A percentile compares a stretch with the other conserved stretches of the same genome.
Evolutionary conservation across 371 early-diverging fungal genomes (phyloP).

Genomic region (Actinomortierella ambigua): DNA sequence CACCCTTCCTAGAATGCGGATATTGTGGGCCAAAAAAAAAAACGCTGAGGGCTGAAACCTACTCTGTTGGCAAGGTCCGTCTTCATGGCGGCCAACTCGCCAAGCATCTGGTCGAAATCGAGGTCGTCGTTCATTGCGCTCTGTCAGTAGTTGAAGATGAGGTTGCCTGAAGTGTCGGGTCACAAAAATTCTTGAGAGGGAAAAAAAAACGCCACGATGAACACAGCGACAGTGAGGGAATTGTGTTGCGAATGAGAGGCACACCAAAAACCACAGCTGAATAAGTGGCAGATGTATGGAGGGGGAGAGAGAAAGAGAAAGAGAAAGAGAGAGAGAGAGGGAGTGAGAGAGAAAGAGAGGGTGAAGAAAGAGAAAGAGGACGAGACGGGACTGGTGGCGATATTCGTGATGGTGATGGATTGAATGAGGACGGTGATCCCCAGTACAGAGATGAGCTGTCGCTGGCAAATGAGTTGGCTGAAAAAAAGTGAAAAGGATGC

Average conservation of each 20-base stretch:
- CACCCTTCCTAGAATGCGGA: too few species aligned
- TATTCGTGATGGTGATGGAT: too few species aligned
- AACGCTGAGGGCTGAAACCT: slow-evolving; percentile 4
- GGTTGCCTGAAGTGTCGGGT: background rate
- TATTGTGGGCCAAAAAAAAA: too few species aligned
- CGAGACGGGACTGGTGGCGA: too few species aligned
- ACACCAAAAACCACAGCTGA: too few species aligned
- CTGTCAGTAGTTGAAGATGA: slow-evolving; percentile 12
- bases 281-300: background rate
- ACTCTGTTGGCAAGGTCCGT: slow-evolving; percentile 46
- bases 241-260: background rate
- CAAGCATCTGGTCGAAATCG: slow-evolving; percentile 48
- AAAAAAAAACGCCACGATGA: too few species aligned
- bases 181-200: background rate
- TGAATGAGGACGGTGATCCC: too few species aligned
- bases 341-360: background rate
- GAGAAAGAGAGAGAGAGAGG: background rate
- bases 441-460: background rate
- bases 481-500: too few species aligned
- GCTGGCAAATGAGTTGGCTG: background rate
- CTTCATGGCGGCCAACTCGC: slow-evolving; percentile 44
- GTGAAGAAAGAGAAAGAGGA: background rate
- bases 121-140: slow-evolving; percentile 24
- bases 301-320: background rate
- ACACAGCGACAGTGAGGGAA: background rate